Conservation (phyloP, 2,329 filamentous ascomycete genomes). For the Aspergillus fischeri region DNA sequence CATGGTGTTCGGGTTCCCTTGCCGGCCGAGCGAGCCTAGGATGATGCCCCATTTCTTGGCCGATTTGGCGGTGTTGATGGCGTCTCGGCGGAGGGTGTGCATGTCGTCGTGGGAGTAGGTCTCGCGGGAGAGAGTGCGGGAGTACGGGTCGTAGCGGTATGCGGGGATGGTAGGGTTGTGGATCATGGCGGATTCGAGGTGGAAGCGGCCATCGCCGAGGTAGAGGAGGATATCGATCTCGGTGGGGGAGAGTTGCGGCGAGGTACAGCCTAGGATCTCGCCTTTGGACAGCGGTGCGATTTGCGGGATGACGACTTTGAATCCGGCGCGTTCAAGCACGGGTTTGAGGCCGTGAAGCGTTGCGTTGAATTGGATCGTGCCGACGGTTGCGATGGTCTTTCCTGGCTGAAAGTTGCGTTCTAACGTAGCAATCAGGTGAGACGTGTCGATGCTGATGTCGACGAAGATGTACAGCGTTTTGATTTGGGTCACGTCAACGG, state of each 20-base stretch:
- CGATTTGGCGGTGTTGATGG: conserved; percentile 68
- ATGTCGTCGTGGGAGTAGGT: conserved; percentile 90
- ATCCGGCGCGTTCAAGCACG: conserved; percentile 76
- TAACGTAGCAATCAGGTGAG: conserved; percentile 79
- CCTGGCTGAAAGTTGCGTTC: conserved; percentile 81
- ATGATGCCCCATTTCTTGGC: conserved; percentile 94
- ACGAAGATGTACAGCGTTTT: conserved; percentile 98
- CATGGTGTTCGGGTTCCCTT: conserved; percentile 94
- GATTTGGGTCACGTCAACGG: conserved; percentile 93
- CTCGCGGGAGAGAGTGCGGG: conserved; percentile 83
- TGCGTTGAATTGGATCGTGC: conserved; percentile 98
- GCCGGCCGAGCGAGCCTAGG: conserved; percentile 82
- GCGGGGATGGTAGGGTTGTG: conserved; percentile 89
- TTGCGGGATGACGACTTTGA: conserved; percentile 81
- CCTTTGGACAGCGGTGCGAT: conserved; percentile 90
- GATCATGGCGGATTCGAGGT: conserved; percentile 98
- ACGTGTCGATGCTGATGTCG: conserved; percentile 90
- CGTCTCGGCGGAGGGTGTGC: conserved; percentile 71
- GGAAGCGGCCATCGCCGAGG: conserved; percentile 87
- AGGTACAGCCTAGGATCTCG: conserved; percentile 96
- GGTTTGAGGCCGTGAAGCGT: conserved; percentile 83
- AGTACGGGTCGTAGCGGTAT: conserved; percentile 96
- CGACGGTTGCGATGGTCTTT: conserved; percentile 87
- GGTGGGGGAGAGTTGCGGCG: conserved; percentile 62
- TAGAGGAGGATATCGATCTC: conserved; percentile 77